These are phyloP conservation scores for Barnettozyma vustinii DNA, from an alignment of 805 yeast genomes.

Conservation along the genomic window DNA sequence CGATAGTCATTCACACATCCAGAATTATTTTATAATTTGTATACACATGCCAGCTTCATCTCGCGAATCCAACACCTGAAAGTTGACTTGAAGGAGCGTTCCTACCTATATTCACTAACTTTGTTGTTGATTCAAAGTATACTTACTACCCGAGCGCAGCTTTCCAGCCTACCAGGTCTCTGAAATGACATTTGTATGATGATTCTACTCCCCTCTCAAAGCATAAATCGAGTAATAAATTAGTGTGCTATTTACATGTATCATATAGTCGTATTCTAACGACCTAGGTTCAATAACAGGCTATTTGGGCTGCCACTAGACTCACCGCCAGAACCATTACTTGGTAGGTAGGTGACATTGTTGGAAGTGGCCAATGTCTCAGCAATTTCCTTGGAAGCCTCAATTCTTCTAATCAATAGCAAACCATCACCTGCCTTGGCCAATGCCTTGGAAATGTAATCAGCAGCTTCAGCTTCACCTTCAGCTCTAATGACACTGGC, in stretches of 20 bases:
- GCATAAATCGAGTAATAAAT: not conserved
- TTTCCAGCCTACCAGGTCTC: no score
- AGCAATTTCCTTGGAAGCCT: constrained; percentile 95
- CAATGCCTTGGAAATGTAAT: constrained; percentile 85
- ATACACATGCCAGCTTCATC: no score
- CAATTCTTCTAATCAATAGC: constrained; percentile 87
- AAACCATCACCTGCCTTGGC: constrained; percentile 95
- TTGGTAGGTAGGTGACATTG: constrained; percentile 86
- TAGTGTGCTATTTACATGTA: not conserved
- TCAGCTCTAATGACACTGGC: constrained; percentile 95
- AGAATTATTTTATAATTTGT: no score
- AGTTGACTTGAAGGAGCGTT: no score
- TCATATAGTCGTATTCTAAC: constrained; percentile 30
- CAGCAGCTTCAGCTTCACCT: constrained; percentile 99
- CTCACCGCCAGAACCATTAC: constrained; percentile 35
- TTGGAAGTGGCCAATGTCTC: constrained; percentile 74
- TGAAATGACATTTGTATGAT: no score
- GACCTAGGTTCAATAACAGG: constrained; percentile 63
- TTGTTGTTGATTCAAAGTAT: no score
- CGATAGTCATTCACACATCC: no score
- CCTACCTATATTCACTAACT: no score
- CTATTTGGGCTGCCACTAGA: constrained; percentile 39
- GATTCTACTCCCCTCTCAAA: no score
- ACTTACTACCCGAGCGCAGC: no score
- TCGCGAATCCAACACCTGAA: no score